Conservation (phyloP, 768 basidiomycete genomes). For the Gymnopilus dilepis region DNA sequence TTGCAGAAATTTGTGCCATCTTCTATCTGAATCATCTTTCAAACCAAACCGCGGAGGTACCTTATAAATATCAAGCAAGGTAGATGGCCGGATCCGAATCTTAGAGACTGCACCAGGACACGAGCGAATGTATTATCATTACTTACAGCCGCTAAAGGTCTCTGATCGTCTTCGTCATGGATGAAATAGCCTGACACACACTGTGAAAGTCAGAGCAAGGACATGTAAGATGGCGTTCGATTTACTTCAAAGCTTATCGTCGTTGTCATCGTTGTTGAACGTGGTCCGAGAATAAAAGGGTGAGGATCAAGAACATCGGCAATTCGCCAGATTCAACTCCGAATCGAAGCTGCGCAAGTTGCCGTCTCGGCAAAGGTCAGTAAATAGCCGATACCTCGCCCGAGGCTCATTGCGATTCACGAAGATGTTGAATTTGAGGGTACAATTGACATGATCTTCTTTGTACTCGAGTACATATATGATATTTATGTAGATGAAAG, state of each 20-base stretch:
- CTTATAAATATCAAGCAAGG: constrained; percentile 8
- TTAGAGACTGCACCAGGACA: no score
- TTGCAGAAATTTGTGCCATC: constrained; percentile 26
- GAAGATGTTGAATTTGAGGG: background rate
- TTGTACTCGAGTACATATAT: background rate
- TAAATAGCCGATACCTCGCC: no score
- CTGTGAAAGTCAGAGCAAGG: constrained; percentile 7
- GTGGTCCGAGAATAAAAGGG: no score
- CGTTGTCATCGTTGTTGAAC: background rate
- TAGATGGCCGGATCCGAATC: background rate
- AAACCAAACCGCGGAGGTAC: constrained; percentile 29
- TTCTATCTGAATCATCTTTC: constrained; percentile 20
- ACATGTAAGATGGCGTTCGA: background rate
- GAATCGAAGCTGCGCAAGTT: no score
- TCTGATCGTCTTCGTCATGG: constrained; percentile 21
- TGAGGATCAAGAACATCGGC: no score
- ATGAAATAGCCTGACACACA: constrained; percentile 26
- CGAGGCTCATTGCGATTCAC: no score
- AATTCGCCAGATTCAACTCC: no score
- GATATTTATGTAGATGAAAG: constrained; percentile 15
- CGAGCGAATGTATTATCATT: no score
- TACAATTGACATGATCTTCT: no score
- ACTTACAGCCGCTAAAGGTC: constrained; percentile 17
- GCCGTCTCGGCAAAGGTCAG: no score
- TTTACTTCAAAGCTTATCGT: background rate